Conservation (phyloP, 1,139 yeast genomes). For the Scheffersomyces parashehatae region DNA sequence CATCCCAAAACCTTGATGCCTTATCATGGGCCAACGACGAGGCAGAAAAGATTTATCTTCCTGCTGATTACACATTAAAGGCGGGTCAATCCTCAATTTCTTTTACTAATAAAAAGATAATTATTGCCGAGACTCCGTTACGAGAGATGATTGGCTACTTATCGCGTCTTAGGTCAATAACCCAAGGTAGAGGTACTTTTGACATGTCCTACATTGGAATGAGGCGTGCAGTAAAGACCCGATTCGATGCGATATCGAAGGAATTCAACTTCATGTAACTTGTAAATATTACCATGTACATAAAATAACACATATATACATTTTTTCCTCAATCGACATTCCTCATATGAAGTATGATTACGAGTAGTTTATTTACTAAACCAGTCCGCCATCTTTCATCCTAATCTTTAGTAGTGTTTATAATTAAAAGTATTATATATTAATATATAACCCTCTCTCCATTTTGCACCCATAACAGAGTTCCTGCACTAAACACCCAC, state of each 20-base stretch:
- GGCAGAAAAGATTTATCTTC: slow-evolving; percentile 55
- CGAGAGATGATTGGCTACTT: slow-evolving; percentile 90
- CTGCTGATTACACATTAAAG: slow-evolving; percentile 54
- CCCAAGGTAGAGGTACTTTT: slow-evolving; percentile 87
- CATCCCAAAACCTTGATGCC: slow-evolving; percentile 39
- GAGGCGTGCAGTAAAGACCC: slow-evolving; percentile 55
- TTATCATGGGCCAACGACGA: slow-evolving; percentile 49
- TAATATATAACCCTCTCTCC: no score
- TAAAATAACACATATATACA: no score
- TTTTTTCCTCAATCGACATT: no score
- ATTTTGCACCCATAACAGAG: no score
- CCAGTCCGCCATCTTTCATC: no score
- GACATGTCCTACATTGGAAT: slow-evolving; percentile 78
- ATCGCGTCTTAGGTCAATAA: slow-evolving; percentile 72
- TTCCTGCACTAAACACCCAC: no score
- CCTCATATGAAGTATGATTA: no score
- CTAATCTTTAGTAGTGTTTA: no score
- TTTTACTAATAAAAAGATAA: slow-evolving; percentile 48
- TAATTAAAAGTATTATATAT: no score
- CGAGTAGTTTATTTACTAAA: no score
- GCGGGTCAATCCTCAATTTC: slow-evolving; percentile 9
- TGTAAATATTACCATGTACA: no score
- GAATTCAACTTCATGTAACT: slow-evolving; percentile 16
- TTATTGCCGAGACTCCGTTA: slow-evolving; percentile 79
- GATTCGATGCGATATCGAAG: slow-evolving; percentile 33